Evolutionary conservation across 2,329 filamentous ascomycete genomes (phyloP).

Genomic region (Fusarium brachygibbosum): DNA sequence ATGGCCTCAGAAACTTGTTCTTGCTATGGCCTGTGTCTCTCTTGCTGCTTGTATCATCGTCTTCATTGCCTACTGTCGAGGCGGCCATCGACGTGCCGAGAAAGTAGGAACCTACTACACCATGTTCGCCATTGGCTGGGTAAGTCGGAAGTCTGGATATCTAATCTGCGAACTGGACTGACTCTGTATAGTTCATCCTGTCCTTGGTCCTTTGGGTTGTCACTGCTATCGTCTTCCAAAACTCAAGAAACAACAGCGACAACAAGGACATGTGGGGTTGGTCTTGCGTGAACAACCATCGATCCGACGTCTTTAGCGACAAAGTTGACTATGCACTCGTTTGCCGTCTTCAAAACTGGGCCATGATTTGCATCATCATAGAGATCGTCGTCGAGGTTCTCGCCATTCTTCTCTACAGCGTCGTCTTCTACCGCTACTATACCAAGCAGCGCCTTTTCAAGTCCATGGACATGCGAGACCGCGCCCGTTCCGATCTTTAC

Average conservation of each 20-base stretch:
- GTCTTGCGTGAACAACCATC: conserved; percentile 92
- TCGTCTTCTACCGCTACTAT: conserved; percentile 98
- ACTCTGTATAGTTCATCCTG: conserved; percentile 76
- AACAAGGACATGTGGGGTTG: conserved; percentile 98
- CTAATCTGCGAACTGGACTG: background rate
- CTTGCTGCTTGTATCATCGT: conserved; percentile 83
- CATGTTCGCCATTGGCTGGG: conserved; percentile 88
- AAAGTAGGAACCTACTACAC: conserved; percentile 97
- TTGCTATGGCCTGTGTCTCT: conserved; percentile 84
- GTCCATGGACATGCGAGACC: conserved; percentile 96
- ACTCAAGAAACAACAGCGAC: conserved; percentile 74
- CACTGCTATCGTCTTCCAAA: conserved; percentile 86
- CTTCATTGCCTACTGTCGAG: conserved; percentile 87
- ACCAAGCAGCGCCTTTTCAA: conserved; percentile 95
- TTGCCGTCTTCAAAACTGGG: conserved; percentile 94
- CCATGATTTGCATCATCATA: conserved; percentile 95
- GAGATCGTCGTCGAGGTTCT: conserved; percentile 94
- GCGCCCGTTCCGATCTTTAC: conserved; percentile 94
- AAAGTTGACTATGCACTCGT: conserved; percentile 90
- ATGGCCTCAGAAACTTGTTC: conserved; percentile 91
- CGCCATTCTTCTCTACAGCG: conserved; percentile 90
- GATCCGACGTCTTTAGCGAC: conserved; percentile 80
- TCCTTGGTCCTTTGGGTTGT: conserved; percentile 93
- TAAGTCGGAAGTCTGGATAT: conserved; percentile 40
- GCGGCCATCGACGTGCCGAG: conserved; percentile 89